Evolutionary conservation across 1,284 basidiomycete species (phyloP).

Genomic region (Salmacisia buchloeana): DNA sequence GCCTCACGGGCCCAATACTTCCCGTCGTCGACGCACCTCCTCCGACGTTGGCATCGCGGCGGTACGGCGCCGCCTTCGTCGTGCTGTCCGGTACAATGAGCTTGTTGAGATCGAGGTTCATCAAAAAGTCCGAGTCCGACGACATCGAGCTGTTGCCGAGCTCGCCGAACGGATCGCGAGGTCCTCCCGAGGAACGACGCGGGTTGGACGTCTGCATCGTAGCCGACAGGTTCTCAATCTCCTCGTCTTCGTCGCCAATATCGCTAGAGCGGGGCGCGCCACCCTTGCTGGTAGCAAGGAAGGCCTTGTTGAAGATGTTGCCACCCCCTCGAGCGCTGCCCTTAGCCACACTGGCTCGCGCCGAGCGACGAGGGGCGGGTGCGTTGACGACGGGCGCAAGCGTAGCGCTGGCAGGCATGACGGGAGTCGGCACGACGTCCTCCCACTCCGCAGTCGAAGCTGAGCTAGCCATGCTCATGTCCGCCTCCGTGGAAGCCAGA

Average conservation of each 20-base stretch:
- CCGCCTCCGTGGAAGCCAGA: not conserved
- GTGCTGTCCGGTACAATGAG: not conserved
- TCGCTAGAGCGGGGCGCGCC: not conserved
- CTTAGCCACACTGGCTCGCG: not conserved
- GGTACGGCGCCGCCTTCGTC: not conserved
- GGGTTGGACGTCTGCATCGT: not conserved
- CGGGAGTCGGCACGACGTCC: not conserved
- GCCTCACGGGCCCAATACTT: not conserved
- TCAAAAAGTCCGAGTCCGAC: not conserved
- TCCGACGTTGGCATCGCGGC: not conserved
- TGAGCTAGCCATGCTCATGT: not conserved
- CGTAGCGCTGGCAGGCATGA: not conserved
- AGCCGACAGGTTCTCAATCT: not conserved
- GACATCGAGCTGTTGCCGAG: not conserved
- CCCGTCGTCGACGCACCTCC: not conserved
- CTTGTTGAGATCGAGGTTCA: not conserved
- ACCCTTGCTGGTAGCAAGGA: not conserved
- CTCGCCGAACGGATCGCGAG: not conserved
- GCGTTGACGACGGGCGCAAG: not conserved
- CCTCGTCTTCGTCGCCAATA: not conserved
- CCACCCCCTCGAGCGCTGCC: not conserved
- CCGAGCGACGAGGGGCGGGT: not conserved
- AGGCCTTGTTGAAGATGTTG: not conserved
- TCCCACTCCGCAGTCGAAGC: not conserved
- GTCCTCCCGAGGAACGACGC: not conserved